phyloP scores from a whole-genome alignment of 306 rosid species.

The Vachellia pachyceras region DNA sequence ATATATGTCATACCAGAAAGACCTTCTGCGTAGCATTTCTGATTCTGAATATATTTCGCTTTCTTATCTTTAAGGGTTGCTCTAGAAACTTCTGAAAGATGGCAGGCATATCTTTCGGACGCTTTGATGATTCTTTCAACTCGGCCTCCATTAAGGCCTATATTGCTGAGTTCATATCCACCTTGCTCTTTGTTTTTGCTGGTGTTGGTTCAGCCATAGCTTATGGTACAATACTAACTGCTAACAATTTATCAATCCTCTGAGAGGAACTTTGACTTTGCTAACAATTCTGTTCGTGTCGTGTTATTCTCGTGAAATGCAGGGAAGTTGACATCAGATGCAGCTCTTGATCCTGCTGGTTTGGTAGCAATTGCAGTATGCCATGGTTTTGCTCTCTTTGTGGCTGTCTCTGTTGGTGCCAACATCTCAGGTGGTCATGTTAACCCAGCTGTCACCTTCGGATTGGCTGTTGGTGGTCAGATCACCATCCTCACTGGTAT shows the following conservation, averaged over 20 bases:
- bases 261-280: no score
- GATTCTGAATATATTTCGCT: conserved; percentile 1
- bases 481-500: no score
- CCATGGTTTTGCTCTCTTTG: no score
- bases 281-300: neutral
- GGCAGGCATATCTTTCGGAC: conserved; percentile 82
- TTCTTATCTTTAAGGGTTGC: conserved; percentile 31
- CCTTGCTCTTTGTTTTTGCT: conserved; percentile 88
- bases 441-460: no score
- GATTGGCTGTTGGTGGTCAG: no score
- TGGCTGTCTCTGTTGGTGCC: no score
- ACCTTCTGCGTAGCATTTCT: conserved; percentile 39
- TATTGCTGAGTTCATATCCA: conserved; percentile 89
- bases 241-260: neutral
- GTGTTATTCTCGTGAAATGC: neutral
- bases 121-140: conserved; percentile 78
- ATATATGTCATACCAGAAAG: conserved; percentile 39
- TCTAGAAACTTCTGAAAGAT: conserved; percentile 49
- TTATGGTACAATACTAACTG: conserved; percentile 46
- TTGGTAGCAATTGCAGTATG: no score
- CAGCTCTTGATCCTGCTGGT: no score
- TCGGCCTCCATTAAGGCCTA: conserved; percentile 72
- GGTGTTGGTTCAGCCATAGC: conserved; percentile 93
- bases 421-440: no score
- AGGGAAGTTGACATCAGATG: conserved; percentile 94